Base-by-base conservation (phyloP, 768 basidiomycete genomes). In the Agaricus blazei region DNA sequence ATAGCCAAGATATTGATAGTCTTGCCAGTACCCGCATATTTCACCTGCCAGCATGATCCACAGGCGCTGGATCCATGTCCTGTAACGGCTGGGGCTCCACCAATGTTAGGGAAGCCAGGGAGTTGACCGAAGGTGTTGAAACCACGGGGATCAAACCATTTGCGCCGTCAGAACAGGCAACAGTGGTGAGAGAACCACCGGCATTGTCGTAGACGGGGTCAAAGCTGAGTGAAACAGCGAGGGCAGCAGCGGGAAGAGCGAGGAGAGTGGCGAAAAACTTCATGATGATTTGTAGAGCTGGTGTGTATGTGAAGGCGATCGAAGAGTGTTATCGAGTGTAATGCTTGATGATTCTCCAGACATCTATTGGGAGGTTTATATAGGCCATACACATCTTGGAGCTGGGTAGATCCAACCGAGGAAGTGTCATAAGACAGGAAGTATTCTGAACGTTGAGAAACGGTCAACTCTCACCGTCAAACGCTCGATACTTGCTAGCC, bases 11-110 rank as follows among this genome's bases (percentile, higher is more conserved):
- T 63, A 34, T 72, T 75, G 65, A 85, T 71, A 54, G 62, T 76
- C 49, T 58, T 73, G 23, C 64, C 63, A 0, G 53, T 60, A 1
- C 71, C 70, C 3, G 71, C 72, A 65, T 74, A 85, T 5, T 77
- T 76, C 58, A 87, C 64, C 54, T 73, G 51, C 83, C 82, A 88
- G 68, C 86, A 87, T 15, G 77, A 73, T 1, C 82, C 83, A 60
- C 85, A 88, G 46, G 69, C 67, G 66, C 55, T 0, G 81, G 84
- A 65, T 81, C 73, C 66, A 68, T 85, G 23, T 6, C 74, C 76
- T 2, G 64, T 63, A 56, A 87, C 69, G 31, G 74, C 80, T 15
- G 72, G 70, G 0, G 74, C 78, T 1, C 80, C 84, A 28, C 83
- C 84, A 62, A 87, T 81, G 66, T 72, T 63, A 2, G 85, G 83